Evolutionary conservation across 108 stramenopile genomes (phyloP), one percentile per base, ranked within the genome.

Genomic region (Skeletonema menzelii): DNA sequence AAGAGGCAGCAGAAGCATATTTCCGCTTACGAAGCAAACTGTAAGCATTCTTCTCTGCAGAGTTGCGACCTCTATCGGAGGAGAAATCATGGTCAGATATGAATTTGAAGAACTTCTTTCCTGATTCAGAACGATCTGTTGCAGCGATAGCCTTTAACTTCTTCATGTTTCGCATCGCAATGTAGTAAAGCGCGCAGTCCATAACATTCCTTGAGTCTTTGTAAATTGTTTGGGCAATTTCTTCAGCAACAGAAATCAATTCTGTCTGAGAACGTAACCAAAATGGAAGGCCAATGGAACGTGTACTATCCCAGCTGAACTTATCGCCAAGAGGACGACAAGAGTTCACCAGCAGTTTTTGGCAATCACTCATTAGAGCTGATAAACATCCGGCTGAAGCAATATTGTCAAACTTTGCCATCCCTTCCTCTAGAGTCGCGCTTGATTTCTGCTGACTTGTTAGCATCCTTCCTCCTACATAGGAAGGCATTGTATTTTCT

Each of bases 21-120:
- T 85, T 80, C 15, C 86, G 73, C 62, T 94, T 94, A 5, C 91
- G 57, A 31, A 94, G 79, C 63, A 94, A 72, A 69, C 93, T 94
- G 63, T 85, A 94, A 0, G 91, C 93, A 79, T 94, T 94, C 70
- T 94, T 94, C 69, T 92, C 93, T 1, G 91, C 93, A 14, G 93
- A 91, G 31, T 81, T 85, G 34, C 87, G 67, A 6, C 93, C 93
- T 62, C 85, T 76, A 27, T 86, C 77, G 56, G 85, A 87, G 20
- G 81, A 70, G 59, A 94, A 94, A 67, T 94, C 91, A 66, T 83
- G 73, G 27, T 65, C 65, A 37, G 81, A 82, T 15, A 94, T 58
- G 67, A 94, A 94, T 46, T 87, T 90, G 64, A 86, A 84, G 56
- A 94, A 91, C 62, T 90, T 91, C 65, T 71, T 86, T 17, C 93